Percentiles rank a stretch among this genome's conserved stretches.
phyloP scores from a whole-genome alignment of 2,329 filamentous ascomycete genomes.

The Lasiodiplodia theobromae region DNA sequence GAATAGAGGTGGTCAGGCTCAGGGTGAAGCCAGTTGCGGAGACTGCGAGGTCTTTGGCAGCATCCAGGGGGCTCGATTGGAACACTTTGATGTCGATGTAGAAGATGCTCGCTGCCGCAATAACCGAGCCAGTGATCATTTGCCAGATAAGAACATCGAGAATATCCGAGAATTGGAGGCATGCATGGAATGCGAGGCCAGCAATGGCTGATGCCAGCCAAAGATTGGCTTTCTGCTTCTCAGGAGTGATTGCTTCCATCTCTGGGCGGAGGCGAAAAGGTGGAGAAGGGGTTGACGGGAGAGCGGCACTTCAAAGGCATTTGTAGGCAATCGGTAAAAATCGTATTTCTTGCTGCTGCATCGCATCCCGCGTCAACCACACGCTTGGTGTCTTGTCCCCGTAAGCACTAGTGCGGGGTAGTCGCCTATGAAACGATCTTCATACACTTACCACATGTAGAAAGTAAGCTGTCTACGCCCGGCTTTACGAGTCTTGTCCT shows the following conservation, averaged over 20 bases:
- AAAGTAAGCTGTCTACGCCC: too few species aligned
- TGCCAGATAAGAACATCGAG: conserved; percentile 4
- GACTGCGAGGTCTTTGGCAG: background rate
- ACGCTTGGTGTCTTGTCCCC: background rate
- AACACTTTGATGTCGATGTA: conserved; percentile 1
- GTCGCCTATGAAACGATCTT: too few species aligned
- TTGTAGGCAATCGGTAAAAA: background rate
- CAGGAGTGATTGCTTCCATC: background rate
- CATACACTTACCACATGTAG: too few species aligned
- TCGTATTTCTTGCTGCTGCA: background rate
- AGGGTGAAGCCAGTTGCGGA: background rate
- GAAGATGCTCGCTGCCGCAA: background rate
- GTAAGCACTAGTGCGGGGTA: conserved; percentile 3
- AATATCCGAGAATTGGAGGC: background rate
- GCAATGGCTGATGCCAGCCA: conserved; percentile 10
- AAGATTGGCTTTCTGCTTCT: background rate
- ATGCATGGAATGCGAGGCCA: background rate
- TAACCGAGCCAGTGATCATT: background rate
- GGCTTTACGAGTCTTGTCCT: too few species aligned
- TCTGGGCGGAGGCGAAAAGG: background rate
- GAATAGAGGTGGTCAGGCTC: background rate
- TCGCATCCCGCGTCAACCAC: background rate
- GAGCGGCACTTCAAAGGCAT: background rate
- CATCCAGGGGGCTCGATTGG: background rate
- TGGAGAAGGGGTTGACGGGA: background rate